Percentiles rank a stretch among this genome's conserved stretches.
Evolutionary conservation across 1,139 yeast species (phyloP).

Genomic region (Magnusiomyces magnusii): DNA sequence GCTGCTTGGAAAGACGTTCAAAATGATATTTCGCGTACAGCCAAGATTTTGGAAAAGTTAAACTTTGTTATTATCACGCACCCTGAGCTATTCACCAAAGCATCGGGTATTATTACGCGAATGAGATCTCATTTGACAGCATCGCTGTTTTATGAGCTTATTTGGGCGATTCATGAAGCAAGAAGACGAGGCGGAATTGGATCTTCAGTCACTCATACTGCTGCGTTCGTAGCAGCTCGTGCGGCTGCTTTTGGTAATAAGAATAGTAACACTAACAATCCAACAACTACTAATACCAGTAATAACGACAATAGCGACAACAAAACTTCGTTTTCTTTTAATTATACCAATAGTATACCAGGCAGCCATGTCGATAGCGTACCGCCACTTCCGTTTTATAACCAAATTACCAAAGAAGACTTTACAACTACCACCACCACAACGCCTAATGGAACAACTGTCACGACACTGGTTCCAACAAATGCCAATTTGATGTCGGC

Average conservation of each 20-base stretch:
- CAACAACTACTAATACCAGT: not conserved
- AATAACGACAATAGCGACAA: too few species aligned
- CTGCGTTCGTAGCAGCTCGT: slow-evolving; percentile 14
- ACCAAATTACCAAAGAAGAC: slow-evolving; percentile 87
- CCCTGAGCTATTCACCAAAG: slow-evolving; percentile 68
- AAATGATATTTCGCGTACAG: slow-evolving; percentile 86
- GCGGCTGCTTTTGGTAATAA: slow-evolving; percentile 10
- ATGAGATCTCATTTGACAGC: slow-evolving; percentile 94
- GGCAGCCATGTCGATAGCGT: slow-evolving; percentile 18
- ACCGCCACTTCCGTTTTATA: slow-evolving; percentile 83
- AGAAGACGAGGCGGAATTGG: slow-evolving; percentile 48
- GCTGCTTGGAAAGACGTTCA: slow-evolving; percentile 90
- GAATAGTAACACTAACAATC: not conserved
- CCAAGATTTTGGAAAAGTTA: slow-evolving; percentile 83
- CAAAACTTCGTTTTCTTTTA: slow-evolving; percentile 1
- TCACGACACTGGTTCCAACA: slow-evolving; percentile 84
- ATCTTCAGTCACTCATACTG: slow-evolving; percentile 14
- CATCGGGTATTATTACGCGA: slow-evolving; percentile 67
- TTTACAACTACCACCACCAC: slow-evolving; percentile 79
- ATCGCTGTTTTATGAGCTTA: slow-evolving; percentile 82
- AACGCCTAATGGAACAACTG: slow-evolving; percentile 87
- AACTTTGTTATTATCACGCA: slow-evolving; percentile 82
- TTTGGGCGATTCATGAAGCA: slow-evolving; percentile 95
- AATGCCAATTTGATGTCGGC: slow-evolving; percentile 46
- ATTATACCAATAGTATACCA: slow-evolving; percentile 9